Conservation (phyloP, 768 basidiomycete species). For the Rhizopogon rudus region DNA sequence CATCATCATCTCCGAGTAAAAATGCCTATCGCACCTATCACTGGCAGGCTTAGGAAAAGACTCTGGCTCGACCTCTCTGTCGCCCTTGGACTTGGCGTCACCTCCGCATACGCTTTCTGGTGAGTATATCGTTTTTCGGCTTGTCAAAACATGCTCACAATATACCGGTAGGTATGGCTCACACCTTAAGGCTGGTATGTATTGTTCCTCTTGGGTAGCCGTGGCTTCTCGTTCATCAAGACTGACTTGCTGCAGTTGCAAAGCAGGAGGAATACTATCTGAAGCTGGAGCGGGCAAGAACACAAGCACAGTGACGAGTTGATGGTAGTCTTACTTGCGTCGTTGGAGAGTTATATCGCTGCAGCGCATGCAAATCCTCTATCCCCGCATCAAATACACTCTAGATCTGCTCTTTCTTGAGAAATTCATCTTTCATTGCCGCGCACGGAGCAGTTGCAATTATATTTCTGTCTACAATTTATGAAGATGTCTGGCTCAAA, state of each 20-base stretch:
- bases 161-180: constrained; percentile 62
- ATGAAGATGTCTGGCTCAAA: constrained; percentile 19
- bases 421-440: background rate
- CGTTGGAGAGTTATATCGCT: background rate
- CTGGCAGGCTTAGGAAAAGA: constrained; percentile 89
- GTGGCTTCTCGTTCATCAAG: background rate
- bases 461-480: background rate
- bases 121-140: constrained; percentile 34
- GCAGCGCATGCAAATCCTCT: background rate
- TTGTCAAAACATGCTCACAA: constrained; percentile 22
- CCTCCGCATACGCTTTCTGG: constrained; percentile 81
- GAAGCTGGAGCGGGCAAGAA: constrained; percentile 65
- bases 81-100: constrained; percentile 71
- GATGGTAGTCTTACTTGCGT: too few species aligned
- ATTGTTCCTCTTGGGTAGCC: background rate
- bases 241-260: constrained; percentile 50
- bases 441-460: background rate
- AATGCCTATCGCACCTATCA: constrained; percentile 89
- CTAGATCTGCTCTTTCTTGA: background rate
- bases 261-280: constrained; percentile 83
- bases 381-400: background rate
- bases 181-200: constrained; percentile 73
- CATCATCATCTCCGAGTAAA: constrained; percentile 14
- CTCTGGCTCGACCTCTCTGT: constrained; percentile 82
- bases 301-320: constrained; percentile 3